These are phyloP conservation scores for Chrysoporthe cubensis DNA, from an alignment of 2,329 filamentous ascomycete genomes.

Conservation along the genomic window DNA sequence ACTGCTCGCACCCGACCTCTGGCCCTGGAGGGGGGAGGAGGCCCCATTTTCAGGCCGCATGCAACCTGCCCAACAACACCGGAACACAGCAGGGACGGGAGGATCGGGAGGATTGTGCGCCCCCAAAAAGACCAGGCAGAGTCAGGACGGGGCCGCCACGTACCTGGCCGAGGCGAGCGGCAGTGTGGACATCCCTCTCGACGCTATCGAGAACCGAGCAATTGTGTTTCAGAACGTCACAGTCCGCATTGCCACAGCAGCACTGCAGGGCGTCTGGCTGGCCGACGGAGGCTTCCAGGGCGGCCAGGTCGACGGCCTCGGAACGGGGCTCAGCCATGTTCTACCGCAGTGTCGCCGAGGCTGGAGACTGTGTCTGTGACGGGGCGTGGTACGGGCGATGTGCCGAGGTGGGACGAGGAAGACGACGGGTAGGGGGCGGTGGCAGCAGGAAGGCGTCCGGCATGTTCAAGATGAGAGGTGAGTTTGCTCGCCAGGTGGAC, in stretches of 20 bases:
- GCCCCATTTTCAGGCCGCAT: constrained; percentile 4
- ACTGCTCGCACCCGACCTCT: neutral
- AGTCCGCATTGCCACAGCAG: constrained; percentile 84
- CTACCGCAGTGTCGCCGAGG: neutral
- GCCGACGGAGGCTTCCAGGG: constrained; percentile 20
- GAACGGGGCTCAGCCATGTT: constrained; percentile 26
- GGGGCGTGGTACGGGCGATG: neutral
- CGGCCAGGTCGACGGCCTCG: constrained; percentile 23
- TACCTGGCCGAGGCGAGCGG: constrained; percentile 91
- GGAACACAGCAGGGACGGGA: constrained; percentile 5
- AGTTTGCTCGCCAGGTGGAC: constrained; percentile 1
- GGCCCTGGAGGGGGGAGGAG: neutral
- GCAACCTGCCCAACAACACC: constrained; percentile 16
- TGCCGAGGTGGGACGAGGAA: constrained; percentile 15
- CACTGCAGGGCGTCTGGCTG: constrained; percentile 58
- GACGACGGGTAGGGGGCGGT: constrained; percentile 13
- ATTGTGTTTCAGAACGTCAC: constrained; percentile 81
- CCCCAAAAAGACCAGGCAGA: constrained; percentile 11
- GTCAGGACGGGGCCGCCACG: constrained; percentile 38
- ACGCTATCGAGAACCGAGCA: constrained; percentile 76
- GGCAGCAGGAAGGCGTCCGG: constrained; percentile 24
- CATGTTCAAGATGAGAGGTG: constrained; percentile 20
- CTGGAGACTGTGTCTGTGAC: neutral
- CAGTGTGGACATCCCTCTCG: constrained; percentile 85
- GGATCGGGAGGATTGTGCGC: constrained; percentile 11